phyloP scores from a whole-genome alignment of 306 rosid genomes.

The Lathyrus oleraceus region DNA sequence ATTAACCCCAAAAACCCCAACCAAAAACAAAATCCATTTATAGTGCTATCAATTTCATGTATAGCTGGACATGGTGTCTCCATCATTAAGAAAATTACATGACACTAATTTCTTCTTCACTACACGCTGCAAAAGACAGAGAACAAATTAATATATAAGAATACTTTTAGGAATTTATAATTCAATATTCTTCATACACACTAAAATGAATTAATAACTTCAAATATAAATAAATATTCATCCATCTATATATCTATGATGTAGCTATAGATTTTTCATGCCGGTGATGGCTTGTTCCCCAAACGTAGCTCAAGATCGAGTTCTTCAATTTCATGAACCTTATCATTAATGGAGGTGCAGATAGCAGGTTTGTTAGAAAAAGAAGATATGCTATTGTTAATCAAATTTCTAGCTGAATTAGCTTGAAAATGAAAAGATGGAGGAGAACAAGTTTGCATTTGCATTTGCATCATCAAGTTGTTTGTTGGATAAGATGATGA shows the following conservation, averaged over 20 bases:
- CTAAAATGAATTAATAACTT: background rate
- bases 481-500: constrained; percentile 40
- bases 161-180: background rate
- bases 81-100: constrained; percentile 32
- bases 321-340: constrained; percentile 48
- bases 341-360: constrained; percentile 29
- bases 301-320: constrained; percentile 93
- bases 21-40: constrained; percentile 18
- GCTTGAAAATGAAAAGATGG: constrained; percentile 35
- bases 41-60: constrained; percentile 17
- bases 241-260: background rate
- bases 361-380: constrained; percentile 30
- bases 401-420: background rate
- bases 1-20: background rate
- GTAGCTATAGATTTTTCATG: constrained; percentile 35
- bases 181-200: background rate
- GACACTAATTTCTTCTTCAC: constrained; percentile 10
- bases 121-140: constrained; percentile 31
- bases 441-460: constrained; percentile 29
- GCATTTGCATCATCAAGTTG: constrained; percentile 31
- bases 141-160: background rate
- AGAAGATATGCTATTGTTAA: constrained; percentile 2
- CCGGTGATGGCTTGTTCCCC: constrained; percentile 61
- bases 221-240: background rate
- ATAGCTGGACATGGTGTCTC: constrained; percentile 28